Percentiles rank a stretch among this genome's conserved stretches.
These are phyloP conservation scores for Trichoderma guizhouense DNA, from an alignment of 2,329 filamentous ascomycete genomes.

Conservation along the genomic window DNA sequence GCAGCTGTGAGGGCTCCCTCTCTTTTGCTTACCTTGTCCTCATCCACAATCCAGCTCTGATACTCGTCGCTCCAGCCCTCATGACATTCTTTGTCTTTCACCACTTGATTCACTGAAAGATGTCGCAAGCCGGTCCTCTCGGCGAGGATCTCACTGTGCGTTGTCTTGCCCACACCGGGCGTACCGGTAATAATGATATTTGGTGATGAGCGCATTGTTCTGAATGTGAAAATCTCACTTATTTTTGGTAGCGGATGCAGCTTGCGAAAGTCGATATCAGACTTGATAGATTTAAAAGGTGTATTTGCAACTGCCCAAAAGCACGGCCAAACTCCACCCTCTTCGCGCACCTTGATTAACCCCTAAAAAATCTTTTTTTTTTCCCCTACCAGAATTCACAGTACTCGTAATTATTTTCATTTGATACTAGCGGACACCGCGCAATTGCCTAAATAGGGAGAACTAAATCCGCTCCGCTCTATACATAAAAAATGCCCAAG, in stretches of 20 bases:
- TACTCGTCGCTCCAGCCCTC: constrained; percentile 84
- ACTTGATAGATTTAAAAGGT: neutral
- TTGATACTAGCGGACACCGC: constrained; percentile 16
- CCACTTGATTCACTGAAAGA: constrained; percentile 83
- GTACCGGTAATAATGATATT: constrained; percentile 97
- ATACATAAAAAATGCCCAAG: constrained; percentile 17
- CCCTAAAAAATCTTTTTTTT: neutral
- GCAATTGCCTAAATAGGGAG: constrained; percentile 22
- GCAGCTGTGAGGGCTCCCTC: neutral
- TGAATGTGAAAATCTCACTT: neutral
- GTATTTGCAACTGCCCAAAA: neutral
- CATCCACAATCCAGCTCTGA: constrained; percentile 89
- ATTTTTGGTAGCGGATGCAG: neutral
- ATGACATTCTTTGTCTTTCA: constrained; percentile 83
- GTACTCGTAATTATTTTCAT: constrained; percentile 9
- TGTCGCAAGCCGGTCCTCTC: constrained; percentile 74
- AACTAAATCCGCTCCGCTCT: constrained; percentile 20
- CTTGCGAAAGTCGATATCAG: neutral
- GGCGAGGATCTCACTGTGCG: constrained; percentile 79
- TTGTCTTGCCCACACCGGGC: constrained; percentile 93
- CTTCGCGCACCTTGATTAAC: neutral
- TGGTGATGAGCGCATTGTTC: constrained; percentile 53
- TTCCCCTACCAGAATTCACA: neutral
- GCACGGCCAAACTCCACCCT: constrained; percentile 10
- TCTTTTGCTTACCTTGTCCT: constrained; percentile 70